Evolutionary conservation across 1,284 basidiomycete genomes (phyloP).

Genomic region (Malassezia obtusa): DNA sequence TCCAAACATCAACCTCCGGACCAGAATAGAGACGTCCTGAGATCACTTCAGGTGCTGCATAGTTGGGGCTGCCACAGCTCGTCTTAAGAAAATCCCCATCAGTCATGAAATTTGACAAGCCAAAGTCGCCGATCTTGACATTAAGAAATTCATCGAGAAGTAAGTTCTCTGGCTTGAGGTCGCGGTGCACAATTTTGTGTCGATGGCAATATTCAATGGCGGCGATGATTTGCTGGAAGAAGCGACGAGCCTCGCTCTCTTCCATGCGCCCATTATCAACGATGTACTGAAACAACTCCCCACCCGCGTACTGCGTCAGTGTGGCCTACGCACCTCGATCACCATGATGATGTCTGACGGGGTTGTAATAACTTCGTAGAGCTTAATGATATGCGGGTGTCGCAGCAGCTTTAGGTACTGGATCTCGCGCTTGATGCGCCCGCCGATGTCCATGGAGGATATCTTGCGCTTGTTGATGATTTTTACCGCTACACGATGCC

Average conservation of each 20-base stretch:
- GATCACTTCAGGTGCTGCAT: slow-evolving; percentile 47
- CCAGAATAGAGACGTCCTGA: slow-evolving; percentile 45
- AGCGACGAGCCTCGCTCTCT: slow-evolving; percentile 41
- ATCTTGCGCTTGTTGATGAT: slow-evolving; percentile 92
- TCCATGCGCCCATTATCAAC: slow-evolving; percentile 44
- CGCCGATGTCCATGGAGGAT: slow-evolving; percentile 62
- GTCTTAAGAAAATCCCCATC: slow-evolving; percentile 48
- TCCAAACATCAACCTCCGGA: slow-evolving; percentile 48
- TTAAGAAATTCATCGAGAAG: slow-evolving; percentile 45
- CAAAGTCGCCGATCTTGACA: slow-evolving; percentile 48
- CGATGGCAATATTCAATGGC: slow-evolving; percentile 46
- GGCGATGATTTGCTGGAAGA: slow-evolving; percentile 47
- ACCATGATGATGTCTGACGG: slow-evolving; percentile 48
- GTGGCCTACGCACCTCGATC: slow-evolving; percentile 25
- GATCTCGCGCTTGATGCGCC: slow-evolving; percentile 70
- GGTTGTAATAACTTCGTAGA: slow-evolving; percentile 47
- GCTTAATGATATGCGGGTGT: slow-evolving; percentile 48
- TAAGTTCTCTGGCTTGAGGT: slow-evolving; percentile 46
- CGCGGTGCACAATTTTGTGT: slow-evolving; percentile 45
- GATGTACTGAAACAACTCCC: slow-evolving; percentile 47
- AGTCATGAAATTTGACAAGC: slow-evolving; percentile 47
- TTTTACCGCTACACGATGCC: slow-evolving; percentile 94
- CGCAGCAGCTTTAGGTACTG: slow-evolving; percentile 45
- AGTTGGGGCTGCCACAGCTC: slow-evolving; percentile 46
- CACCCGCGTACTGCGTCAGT: slow-evolving; percentile 32